Evolutionary conservation across 495 filamentous ascomycete genomes (phyloP), one percentile per base, ranked within the genome.

Genomic region (Aspergillus ellipticus): DNA sequence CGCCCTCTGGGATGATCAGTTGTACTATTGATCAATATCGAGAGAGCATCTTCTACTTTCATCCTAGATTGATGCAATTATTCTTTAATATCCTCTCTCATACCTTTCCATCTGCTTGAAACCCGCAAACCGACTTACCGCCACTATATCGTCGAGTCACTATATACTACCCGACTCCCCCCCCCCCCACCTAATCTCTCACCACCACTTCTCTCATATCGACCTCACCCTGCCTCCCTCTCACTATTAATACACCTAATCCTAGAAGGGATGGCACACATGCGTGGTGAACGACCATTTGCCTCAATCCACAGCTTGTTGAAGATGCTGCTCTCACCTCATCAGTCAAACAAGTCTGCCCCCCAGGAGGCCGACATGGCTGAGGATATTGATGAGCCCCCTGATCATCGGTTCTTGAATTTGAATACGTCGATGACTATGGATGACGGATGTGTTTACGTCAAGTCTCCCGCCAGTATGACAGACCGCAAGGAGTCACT

Each of bases 401-500:
- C 67, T 43, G 65, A 74, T 54, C 68, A 69, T 26, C 73, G 69
- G 43, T 63, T 66, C 19, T 58, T 69, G 10, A 66, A 65, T 53
- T 58, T 69, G 10, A 66, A 65, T 53, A 66, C 64, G 33, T 62
- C 63, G 16, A 66, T 60, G 42, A 61, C 66, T 49, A 55, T 64
- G 51, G 62, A 74, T 51, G 67, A 73, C 17, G 67, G 68, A 20
- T 49, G 67, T 3, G 57, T 70, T 53, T 74, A 72, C 53, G 56
- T 72, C 56, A 75, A 76, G 56, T 71, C 78, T 2, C 64, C 71
- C 8, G 61, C 73, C 20, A 48, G 60, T 31, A 69, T 73, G 35
- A 57, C 55, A 21, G 78, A 83, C 37, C 81, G 77, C 16, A 83
- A 86, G 55, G 82, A 87, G 63, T 94, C 90, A 7, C 81, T 96